Percentiles rank a stretch among this genome's conserved stretches.
Evolutionary conservation across 805 yeast species (phyloP).

Genomic region (Candida caryicola): DNA sequence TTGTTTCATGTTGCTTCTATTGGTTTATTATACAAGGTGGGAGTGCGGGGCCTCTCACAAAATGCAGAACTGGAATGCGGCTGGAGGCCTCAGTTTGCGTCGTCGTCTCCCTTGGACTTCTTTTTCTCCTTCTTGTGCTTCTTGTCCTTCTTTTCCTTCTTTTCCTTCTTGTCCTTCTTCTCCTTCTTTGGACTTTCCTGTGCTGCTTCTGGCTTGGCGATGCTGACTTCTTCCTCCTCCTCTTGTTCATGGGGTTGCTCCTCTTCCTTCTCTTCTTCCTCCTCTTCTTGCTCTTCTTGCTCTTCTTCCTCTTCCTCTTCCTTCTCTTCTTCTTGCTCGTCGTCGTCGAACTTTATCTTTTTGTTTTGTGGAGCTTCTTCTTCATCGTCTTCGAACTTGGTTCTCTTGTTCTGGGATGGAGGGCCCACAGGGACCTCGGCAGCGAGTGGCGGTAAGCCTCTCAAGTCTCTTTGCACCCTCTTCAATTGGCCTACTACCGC

Average conservation of each 20-base stretch:
- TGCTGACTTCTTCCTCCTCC: conserved; percentile 2
- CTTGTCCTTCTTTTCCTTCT: conserved; percentile 26
- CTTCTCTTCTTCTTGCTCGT: conserved; percentile 8
- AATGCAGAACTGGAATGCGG: no score
- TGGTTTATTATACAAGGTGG: conserved; percentile 5
- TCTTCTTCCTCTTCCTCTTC: conserved; percentile 5
- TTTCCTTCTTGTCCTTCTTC: conserved; percentile 23
- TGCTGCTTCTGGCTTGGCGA: conserved; percentile 10
- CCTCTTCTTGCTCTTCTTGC: conserved; percentile 11
- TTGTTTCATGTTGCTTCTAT: conserved; percentile 1
- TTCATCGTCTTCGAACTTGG: conserved; percentile 21
- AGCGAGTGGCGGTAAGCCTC: conserved; percentile 71
- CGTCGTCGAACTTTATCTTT: conserved; percentile 17
- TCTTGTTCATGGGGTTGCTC: conserved; percentile 8
- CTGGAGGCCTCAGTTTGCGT: no score
- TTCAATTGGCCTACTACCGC: conserved; percentile 59
- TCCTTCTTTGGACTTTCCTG: conserved; percentile 18
- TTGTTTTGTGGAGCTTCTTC: conserved; percentile 14
- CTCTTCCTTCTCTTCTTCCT: conserved; percentile 12
- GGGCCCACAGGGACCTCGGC: conserved; percentile 15
- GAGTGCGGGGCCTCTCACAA: no score
- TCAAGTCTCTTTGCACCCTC: conserved; percentile 72
- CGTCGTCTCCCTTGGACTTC: conserved; percentile 5
- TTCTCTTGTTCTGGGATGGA: conserved; percentile 21
- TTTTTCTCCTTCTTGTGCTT: conserved; percentile 17